Evolutionary conservation across 768 basidiomycete species (phyloP).

Genomic region (Filobasidium floriforme): DNA sequence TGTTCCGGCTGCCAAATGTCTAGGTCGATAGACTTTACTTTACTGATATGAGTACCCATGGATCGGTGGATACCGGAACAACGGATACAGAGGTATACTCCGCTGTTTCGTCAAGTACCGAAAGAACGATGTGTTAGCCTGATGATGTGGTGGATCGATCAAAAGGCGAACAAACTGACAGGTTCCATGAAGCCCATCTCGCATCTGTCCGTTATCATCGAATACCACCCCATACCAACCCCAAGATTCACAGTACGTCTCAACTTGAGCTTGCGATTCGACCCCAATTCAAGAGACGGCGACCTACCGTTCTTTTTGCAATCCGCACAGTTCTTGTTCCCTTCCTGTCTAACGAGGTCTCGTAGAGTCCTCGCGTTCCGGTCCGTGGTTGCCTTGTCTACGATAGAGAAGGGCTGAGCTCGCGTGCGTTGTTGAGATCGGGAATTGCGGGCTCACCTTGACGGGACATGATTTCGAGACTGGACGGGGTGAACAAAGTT

Average conservation of each 20-base stretch:
- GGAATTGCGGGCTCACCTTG: slow-evolving; percentile 26
- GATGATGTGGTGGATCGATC: too few species aligned
- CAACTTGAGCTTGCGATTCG: neutral
- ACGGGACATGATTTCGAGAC: slow-evolving; percentile 26
- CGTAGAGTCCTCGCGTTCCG: slow-evolving; percentile 67
- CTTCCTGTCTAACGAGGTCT: slow-evolving; percentile 76
- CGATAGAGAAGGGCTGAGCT: too few species aligned
- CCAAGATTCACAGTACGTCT: neutral
- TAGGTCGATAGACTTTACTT: slow-evolving; percentile 90
- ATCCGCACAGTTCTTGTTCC: slow-evolving; percentile 92
- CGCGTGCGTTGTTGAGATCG: neutral
- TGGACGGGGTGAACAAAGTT: too few species aligned
- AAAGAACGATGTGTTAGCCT: neutral
- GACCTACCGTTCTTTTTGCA: slow-evolving; percentile 87
- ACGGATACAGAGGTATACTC: slow-evolving; percentile 89
- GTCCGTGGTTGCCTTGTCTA: slow-evolving; percentile 78
- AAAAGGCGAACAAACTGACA: too few species aligned
- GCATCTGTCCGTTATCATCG: slow-evolving; percentile 50
- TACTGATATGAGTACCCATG: slow-evolving; percentile 97
- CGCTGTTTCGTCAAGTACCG: slow-evolving; percentile 49
- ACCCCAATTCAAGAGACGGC: neutral
- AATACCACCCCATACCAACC: neutral
- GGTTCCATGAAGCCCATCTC: slow-evolving; percentile 95
- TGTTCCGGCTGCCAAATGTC: slow-evolving; percentile 97
- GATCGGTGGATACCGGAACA: slow-evolving; percentile 96